A percentile compares a stretch with the other conserved stretches of the same genome.
These are phyloP conservation scores for Colletotrichum lentis DNA, from an alignment of 2,329 filamentous ascomycete species.

Conservation along the genomic window DNA sequence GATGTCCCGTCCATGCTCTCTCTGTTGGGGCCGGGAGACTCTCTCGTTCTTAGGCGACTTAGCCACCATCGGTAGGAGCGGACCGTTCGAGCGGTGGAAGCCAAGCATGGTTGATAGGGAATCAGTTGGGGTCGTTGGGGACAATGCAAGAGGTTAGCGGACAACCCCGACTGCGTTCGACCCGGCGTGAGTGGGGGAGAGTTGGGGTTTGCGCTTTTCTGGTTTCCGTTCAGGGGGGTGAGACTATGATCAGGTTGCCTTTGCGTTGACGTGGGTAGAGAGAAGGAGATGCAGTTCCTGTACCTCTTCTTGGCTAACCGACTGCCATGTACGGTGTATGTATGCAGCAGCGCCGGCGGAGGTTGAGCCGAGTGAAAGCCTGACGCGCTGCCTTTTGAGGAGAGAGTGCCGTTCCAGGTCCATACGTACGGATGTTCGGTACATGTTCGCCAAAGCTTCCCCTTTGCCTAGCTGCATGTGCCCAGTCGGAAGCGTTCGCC, in stretches of 20 bases:
- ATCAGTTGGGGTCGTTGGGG: constrained; percentile 28
- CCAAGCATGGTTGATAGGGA: constrained; percentile 33
- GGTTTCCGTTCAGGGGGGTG: constrained; percentile 15
- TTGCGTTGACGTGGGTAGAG: not conserved
- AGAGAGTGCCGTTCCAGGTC: not conserved
- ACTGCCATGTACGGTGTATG: not conserved
- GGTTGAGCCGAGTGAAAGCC: not conserved
- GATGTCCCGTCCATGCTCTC: not conserved
- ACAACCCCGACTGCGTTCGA: constrained; percentile 34
- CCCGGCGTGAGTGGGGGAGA: constrained; percentile 35
- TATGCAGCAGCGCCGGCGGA: not conserved
- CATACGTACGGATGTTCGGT: not conserved
- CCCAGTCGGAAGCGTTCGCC: constrained; percentile 22
- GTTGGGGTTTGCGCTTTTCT: constrained; percentile 39
- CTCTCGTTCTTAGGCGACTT: constrained; percentile 43
- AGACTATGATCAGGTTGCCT: constrained; percentile 14
- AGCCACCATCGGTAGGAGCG: constrained; percentile 52
- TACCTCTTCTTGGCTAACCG: not conserved
- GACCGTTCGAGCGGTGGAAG: constrained; percentile 51
- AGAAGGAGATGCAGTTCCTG: not conserved
- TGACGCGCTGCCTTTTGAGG: not conserved
- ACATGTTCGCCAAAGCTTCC: not conserved
- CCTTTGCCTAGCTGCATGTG: not conserved
- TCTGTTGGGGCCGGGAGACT: constrained; percentile 34
- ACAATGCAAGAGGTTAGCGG: constrained; percentile 35